A percentile compares a stretch with the other conserved stretches of the same genome.
Conservation (phyloP, 2,329 filamentous ascomycete species). For the Pseudocercospora musae region DNA sequence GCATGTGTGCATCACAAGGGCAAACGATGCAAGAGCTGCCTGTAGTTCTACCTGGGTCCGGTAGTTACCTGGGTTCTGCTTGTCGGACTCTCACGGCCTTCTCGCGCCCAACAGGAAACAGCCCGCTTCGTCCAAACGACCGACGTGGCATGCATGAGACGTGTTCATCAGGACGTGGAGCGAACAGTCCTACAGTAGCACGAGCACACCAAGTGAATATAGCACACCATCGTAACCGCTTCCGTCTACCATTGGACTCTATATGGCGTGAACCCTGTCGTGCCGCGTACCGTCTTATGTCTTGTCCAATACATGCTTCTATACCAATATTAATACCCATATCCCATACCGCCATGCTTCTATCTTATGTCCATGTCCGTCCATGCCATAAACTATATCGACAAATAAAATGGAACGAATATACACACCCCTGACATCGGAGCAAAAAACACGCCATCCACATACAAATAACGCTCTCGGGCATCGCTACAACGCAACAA, state of each 20-base stretch:
- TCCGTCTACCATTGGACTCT: not conserved
- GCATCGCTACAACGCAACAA: not conserved
- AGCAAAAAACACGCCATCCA: not conserved
- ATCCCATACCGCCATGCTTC: constrained; percentile 1
- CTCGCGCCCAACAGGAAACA: not conserved
- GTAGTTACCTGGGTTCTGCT: too few species aligned
- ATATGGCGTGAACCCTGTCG: not conserved
- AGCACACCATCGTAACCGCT: not conserved
- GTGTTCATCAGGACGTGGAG: not conserved
- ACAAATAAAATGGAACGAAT: too few species aligned
- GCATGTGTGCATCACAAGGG: not conserved
- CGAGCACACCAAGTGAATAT: too few species aligned
- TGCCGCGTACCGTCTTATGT: not conserved
- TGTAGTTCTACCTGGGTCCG: too few species aligned
- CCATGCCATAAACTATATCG: not conserved
- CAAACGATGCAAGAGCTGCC: not conserved
- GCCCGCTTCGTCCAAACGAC: not conserved
- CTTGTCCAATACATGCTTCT: not conserved
- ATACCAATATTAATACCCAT: not conserved
- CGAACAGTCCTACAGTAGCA: not conserved
- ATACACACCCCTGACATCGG: not conserved
- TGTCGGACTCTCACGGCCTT: too few species aligned
- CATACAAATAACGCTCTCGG: not conserved
- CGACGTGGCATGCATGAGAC: not conserved
- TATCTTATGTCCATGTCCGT: not conserved